phyloP scores from a whole-genome alignment of 1,139 yeast genomes.

The Geotrichum phurueaensis region DNA sequence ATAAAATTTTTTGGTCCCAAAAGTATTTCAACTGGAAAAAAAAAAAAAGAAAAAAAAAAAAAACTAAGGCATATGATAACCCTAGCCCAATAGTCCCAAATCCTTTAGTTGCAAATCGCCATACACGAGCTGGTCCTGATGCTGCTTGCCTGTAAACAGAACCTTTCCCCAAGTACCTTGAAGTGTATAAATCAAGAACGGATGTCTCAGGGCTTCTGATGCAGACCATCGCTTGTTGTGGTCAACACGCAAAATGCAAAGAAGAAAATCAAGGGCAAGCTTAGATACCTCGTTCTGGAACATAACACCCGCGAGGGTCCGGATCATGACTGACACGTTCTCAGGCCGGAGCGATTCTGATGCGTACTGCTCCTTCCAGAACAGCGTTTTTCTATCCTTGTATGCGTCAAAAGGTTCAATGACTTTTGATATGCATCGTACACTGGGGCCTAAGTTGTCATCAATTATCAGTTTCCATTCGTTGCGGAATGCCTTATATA shows the following conservation, averaged over 20 bases:
- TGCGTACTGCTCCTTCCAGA: slow-evolving; percentile 21
- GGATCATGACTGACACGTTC: slow-evolving; percentile 11
- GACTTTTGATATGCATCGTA: slow-evolving; percentile 19
- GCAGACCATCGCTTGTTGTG: slow-evolving; percentile 74
- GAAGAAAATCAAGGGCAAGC: slow-evolving; percentile 20
- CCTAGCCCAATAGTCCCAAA: slow-evolving; percentile 15
- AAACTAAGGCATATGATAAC: slow-evolving; percentile 2
- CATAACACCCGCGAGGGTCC: slow-evolving; percentile 11
- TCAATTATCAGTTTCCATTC: slow-evolving; percentile 18
- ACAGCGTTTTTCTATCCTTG: slow-evolving; percentile 15
- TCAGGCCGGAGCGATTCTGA: slow-evolving; percentile 7
- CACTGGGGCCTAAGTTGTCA: slow-evolving; percentile 14
- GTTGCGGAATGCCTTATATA: slow-evolving; percentile 19
- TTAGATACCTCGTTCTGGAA: slow-evolving; percentile 6
- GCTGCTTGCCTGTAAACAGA: slow-evolving; percentile 4
- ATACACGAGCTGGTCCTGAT: background rate
- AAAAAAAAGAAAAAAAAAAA: slow-evolving; percentile 1
- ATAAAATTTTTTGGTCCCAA: background rate
- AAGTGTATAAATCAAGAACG: slow-evolving; percentile 27
- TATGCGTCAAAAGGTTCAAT: slow-evolving; percentile 25
- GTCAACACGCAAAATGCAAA: slow-evolving; percentile 55
- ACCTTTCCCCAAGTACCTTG: slow-evolving; percentile 22
- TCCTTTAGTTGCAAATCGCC: slow-evolving; percentile 9
- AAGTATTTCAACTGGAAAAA: background rate
- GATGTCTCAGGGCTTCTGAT: slow-evolving; percentile 66